These are phyloP conservation scores for Porcisia deanei DNA, from an alignment of 208 protist genomes.

Conservation along the genomic window DNA sequence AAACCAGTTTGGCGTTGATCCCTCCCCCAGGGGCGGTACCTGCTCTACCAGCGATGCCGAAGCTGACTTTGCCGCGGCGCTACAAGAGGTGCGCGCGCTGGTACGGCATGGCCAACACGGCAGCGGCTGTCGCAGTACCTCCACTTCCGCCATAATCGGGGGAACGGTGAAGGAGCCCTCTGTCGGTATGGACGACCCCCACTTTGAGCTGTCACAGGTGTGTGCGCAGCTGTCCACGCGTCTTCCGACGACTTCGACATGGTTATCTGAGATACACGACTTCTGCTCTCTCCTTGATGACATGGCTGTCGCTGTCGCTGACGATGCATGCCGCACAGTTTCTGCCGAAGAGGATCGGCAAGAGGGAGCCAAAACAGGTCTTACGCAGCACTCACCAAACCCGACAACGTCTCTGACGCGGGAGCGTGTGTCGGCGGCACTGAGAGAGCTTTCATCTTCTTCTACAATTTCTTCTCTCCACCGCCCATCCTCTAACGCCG, in stretches of 20 bases:
- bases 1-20: neutral
- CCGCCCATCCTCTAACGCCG: conserved; percentile 17
- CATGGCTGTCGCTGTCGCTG: neutral
- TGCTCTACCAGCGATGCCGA: neutral
- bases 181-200: neutral
- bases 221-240: neutral
- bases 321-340: conserved; percentile 1
- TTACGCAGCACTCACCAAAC: conserved; percentile 3
- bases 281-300: conserved; percentile 26
- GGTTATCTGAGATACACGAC: conserved; percentile 21
- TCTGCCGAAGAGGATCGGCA: conserved; percentile 9
- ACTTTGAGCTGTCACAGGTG: neutral
- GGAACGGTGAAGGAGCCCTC: neutral
- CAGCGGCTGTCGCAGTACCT: neutral
- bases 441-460: conserved; percentile 6
- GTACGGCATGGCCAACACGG: conserved; percentile 12
- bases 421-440: conserved; percentile 8
- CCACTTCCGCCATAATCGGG: neutral
- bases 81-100: conserved; percentile 19
- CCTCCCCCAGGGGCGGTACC: neutral
- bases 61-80: conserved; percentile 20
- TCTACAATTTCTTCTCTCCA: conserved; percentile 6
- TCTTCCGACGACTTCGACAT: conserved; percentile 20
- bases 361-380: neutral
- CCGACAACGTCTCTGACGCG: conserved; percentile 14